Conservation (phyloP, 1,139 yeast genomes). For the Pichia norvegensis region DNA sequence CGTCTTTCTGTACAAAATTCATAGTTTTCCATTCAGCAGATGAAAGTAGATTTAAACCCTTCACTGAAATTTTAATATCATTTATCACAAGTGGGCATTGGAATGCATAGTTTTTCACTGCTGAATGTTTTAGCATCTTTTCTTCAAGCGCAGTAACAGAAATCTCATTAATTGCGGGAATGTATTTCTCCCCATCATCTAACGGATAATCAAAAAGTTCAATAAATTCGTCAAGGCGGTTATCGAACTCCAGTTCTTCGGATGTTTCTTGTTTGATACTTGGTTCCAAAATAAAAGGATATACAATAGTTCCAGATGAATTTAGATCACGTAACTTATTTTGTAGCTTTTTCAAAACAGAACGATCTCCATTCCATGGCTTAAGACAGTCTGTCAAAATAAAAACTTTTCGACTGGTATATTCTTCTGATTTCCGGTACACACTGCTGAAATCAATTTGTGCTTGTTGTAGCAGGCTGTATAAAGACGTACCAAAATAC, state of each 20-base stretch:
- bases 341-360: constrained; percentile 39
- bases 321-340: constrained; percentile 55
- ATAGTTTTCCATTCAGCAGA: constrained; percentile 30
- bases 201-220: constrained; percentile 30
- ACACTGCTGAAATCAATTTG: constrained; percentile 31
- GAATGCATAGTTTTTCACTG: constrained; percentile 56
- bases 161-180: constrained; percentile 33
- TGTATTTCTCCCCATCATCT: constrained; percentile 13
- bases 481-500: constrained; percentile 22
- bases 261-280: constrained; percentile 20
- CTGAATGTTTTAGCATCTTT: constrained; percentile 48
- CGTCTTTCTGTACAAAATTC: constrained; percentile 46
- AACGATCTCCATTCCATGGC: constrained; percentile 35
- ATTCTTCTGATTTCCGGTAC: constrained; percentile 29
- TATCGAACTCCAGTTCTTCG: constrained; percentile 7
- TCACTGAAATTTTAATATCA: constrained; percentile 55
- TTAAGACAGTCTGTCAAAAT: constrained; percentile 54
- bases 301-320: constrained; percentile 43
- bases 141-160: constrained; percentile 40
- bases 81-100: constrained; percentile 48
- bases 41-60: constrained; percentile 63
- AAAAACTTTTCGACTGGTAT: constrained; percentile 38
- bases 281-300: constrained; percentile 51
- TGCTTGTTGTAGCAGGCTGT: constrained; percentile 29
- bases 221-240: constrained; percentile 36